phyloP scores from a whole-genome alignment of 768 basidiomycete species.

The Lactarius trivialis region DNA sequence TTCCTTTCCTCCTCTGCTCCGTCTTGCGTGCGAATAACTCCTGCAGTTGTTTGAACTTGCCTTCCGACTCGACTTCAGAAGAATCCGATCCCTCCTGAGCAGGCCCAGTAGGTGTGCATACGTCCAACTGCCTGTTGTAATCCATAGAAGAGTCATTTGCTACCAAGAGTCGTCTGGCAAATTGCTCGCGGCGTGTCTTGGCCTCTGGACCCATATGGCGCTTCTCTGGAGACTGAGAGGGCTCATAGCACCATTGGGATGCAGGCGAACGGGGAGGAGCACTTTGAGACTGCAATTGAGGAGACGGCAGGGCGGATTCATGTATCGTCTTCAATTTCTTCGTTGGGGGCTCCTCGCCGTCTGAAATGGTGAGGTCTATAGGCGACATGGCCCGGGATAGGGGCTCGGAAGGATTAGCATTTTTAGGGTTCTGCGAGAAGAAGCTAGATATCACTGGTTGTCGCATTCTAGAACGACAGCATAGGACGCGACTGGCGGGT shows the following conservation, averaged over 20 bases:
- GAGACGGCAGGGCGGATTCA: neutral
- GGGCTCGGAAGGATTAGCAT: neutral
- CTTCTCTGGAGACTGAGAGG: conserved; percentile 16
- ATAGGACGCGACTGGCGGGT: neutral
- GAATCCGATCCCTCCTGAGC: conserved; percentile 17
- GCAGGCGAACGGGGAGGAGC: neutral
- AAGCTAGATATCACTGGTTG: conserved; percentile 22
- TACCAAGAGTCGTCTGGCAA: conserved; percentile 16
- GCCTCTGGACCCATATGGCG: conserved; percentile 3
- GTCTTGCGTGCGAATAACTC: conserved; percentile 39
- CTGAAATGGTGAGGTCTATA: conserved; percentile 22
- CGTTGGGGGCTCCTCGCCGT: conserved; percentile 11
- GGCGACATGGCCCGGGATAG: conserved; percentile 10
- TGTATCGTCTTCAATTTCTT: conserved; percentile 18
- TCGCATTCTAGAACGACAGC: conserved; percentile 12
- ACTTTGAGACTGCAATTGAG: neutral
- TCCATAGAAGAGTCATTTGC: conserved; percentile 4
- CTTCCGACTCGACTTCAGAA: conserved; percentile 40
- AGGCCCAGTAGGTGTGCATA: neutral
- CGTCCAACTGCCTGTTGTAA: neutral
- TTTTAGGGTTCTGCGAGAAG: conserved; percentile 8
- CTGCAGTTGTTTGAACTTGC: conserved; percentile 41
- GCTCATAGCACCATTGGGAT: conserved; percentile 19
- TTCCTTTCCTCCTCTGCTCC: conserved; percentile 30
- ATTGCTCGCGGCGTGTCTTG: conserved; percentile 14